Percentiles rank a stretch among this genome's conserved stretches.
phyloP scores from a whole-genome alignment of 768 basidiomycete species.

The Agrocybe pediades region DNA sequence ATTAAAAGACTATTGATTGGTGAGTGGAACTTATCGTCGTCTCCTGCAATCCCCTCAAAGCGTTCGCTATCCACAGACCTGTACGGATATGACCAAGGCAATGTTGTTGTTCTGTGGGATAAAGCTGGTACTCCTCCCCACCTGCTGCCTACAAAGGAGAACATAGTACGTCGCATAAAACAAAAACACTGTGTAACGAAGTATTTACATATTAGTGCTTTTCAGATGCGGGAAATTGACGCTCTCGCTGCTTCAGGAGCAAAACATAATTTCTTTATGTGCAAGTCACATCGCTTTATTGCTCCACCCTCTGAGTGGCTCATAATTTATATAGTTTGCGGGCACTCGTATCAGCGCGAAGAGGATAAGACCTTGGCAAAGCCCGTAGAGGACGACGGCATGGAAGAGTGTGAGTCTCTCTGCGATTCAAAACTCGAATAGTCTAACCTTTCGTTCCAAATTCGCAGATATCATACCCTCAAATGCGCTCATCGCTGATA shows the following conservation, averaged over 20 bases:
- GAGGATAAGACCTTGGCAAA: neutral
- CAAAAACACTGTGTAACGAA: neutral
- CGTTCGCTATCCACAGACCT: neutral
- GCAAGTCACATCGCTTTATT: neutral
- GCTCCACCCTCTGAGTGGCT: neutral
- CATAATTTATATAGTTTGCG: conserved; percentile 7
- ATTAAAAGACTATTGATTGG: conserved; percentile 8
- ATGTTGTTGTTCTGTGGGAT: conserved; percentile 7
- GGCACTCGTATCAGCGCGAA: conserved; percentile 13
- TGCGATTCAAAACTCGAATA: neutral
- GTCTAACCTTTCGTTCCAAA: too few species aligned
- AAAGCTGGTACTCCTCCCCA: neutral
- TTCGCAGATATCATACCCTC: conserved; percentile 12
- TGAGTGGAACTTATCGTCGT: neutral
- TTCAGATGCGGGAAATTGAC: conserved; percentile 2
- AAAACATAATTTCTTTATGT: conserved; percentile 10
- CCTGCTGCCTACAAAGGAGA: neutral
- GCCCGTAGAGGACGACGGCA: conserved; percentile 10
- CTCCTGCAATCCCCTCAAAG: neutral
- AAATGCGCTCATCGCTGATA: conserved; percentile 2
- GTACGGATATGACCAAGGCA: neutral
- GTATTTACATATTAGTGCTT: too few species aligned
- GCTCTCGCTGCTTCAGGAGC: neutral
- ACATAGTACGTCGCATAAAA: conserved; percentile 9
- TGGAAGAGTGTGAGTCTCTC: conserved; percentile 12